Evolutionary conservation across 129 eudicot genomes (phyloP), one percentile per base, ranked within the genome.

Genomic region (Flaveria ramosissima): DNA sequence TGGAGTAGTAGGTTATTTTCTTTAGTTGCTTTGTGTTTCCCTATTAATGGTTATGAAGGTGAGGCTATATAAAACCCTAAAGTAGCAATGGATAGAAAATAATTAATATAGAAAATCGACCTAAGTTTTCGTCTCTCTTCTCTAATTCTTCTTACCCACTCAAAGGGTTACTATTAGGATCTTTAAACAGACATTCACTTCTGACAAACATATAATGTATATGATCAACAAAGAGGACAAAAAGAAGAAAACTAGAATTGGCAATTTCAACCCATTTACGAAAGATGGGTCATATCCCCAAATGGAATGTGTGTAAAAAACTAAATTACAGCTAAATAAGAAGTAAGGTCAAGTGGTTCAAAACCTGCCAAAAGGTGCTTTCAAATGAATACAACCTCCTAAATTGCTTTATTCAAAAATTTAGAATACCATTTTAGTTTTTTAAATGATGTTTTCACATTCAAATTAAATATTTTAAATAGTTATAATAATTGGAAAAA

Each of bases 241-340:
- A 48, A 46, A 50, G 11, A 45, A 70, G 14, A 24, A 11, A 14
- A n/a, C 8, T 39, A 66, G 7, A 39, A 26, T 39, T 39, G n/a
- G 51, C 14, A 41, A 17, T n/a, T 66, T 66, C 51, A 66, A 32
- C 23, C 70, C 46, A 64, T 64, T 62, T 62, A 59, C 66, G 39
- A 9, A 59, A 59, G 26, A 23, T 23, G 7, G 17, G 32, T 59
- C 11, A 59, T 36, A 36, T 36, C 7, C 41, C 9, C 4, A 16
- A 12, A 2, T 20, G 4, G 10, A 21, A 59, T 59, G 36, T 21
- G 13, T 20, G 41, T 5, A 36, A 23, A 23, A 59, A 20, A 51
- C 12, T 21, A 59, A 59, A 59, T n/a, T 53, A n/a, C 3, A 59
- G 66, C 36, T 23, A 21, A 2, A 23, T 30, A 59, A 2, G 24